Base-by-base conservation (phyloP, 2,329 filamentous ascomycete genomes). In the Alternaria tenuissima region DNA sequence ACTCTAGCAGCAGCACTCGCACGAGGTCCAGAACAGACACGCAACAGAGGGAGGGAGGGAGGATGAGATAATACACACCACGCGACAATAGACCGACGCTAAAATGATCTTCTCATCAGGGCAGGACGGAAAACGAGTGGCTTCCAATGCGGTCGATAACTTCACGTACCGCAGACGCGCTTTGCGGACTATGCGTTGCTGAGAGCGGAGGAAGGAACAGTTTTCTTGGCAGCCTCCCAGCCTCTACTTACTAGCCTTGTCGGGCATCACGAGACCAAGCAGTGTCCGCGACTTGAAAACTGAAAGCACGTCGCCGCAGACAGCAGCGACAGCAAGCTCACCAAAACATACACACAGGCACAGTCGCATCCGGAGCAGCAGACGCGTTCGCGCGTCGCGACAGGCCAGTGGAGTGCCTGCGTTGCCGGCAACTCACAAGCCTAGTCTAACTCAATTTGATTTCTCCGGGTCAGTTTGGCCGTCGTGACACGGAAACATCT, bases 371-470 rank as follows among this genome's bases (percentile, higher is more conserved):
- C 54, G 42, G 51, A 41, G 39, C 41, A 41, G 43, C 53, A 58
- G 47, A 69, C 69, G 69, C 69, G 69, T 66, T 65, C 56, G 63
- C 67, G 66, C 69, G 65, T 64, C 54, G 67, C 66, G 66, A 67
- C 68, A 66, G 55, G 61, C 71, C 73, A 76, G 71, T 73, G 49
- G 69, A 76, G 75, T 77, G 75, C 72, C 75, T 76, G 70, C 71
- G 67, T 70, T 69, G 66, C 70, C 73, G 69, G 73, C 68, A 69
- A 36, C 68, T 72, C 67, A 70, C 71, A 71, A 70, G 71, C 73
- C 70, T 71, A 72, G 69, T 60, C 75, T 76, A 76, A 73, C 72
- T 67, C 67, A 65, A 74, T 75, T 69, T 54, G 70, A 67, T 59
- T 44, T 62, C 59, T 66, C 72, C 71, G 71, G 68, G 67, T 73